Evolutionary conservation across 78 protist species (phyloP), one percentile per base, ranked within the genome.

Genomic region (Dictyostelium intermedium): DNA sequence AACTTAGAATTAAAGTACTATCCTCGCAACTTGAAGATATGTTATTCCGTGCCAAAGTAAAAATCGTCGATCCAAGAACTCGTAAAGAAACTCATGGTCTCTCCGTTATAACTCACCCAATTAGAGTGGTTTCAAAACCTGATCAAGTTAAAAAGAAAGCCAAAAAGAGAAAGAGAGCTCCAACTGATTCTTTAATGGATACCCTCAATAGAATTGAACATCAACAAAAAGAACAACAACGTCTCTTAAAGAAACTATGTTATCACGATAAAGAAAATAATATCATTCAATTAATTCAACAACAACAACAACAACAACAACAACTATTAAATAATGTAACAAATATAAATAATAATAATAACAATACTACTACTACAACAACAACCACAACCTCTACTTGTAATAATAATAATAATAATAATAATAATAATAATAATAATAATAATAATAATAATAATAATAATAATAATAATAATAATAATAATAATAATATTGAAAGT

Each of bases 61-160:
- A 84, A 45, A 80, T 92, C 0, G 73, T 92, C 1, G 85, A 92
- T 60, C 96, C 96, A 60, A n/a, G 91, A 43, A 92, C 91, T 9
- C 32, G 96, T 43, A 82, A 85, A 63, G 85, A 85, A 25, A 84
- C 85, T 9, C 34, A 61, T 14, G 96, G 96, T 14, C 91, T 92
- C 10, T 80, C 91, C 0, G 91, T 92, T 9, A 82, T 92, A 16
- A 70, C 96, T 0, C 92, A 92, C 30, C 96, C 96, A 23, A 92
- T 92, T 34, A 30, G 91, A 23, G 96, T 92, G 32, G 93, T 92
- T 10, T 92, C 96, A 39, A 92, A 92, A 53, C 96, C 96, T 13
- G 96, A 92, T 20, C 96, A 92, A 56, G 91, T 92, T 13, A 92
- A 92, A 81, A 92, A 92, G 85, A 92, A 85, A 63, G 96, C 91